Base-by-base conservation (phyloP, 352 stramenopile species). In the Phytopythium oedochilum region DNA sequence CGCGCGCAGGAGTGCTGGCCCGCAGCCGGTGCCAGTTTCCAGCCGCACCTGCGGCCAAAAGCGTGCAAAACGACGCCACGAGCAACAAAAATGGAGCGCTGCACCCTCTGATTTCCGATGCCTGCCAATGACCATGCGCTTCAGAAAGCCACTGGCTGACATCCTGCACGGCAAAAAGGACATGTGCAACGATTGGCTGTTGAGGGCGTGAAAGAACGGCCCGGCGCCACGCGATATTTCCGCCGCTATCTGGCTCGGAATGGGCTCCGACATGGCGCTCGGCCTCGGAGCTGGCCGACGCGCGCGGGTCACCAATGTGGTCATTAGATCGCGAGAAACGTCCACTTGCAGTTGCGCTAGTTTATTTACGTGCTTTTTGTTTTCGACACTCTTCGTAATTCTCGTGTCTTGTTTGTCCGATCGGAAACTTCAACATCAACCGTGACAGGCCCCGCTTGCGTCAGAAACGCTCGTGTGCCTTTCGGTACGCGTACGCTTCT, bases 391-490 rank as follows among this genome's bases (percentile, higher is more conserved):
- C 22, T 17, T 20, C 12, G 18, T 42, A 23, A 31, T 29, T 47
- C 1, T 5, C 23, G 20, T 4, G 1, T 28, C 20, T 17, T 3
- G 18, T 47, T 47, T 47, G 29, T 3, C 2, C 17, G 1, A 17
- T 42, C n/a, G 31, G 31, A 18, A 53, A 53, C 47, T 53, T 53
- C 47, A 53, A 53, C 47, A 28, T 40, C 47, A 53, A 53, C 14
- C 47, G 31, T 43, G 47, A 43, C 29, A 53, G 31, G 28, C 28
- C 31, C 15, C 10, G 23, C 44, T 51, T 36, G 47, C 47, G 47
- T 43, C 47, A 53, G 47, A 42, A 53, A 53, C 47, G 47, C 18
- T 29, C 29, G 2, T 15, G 40, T 5, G n/a, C 31, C 40, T 38
- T 43, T 26, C 15, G 39, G 18, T 23, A 31, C 40, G 23, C 5